Conservation (phyloP, 371 early-diverging fungal species). For the Chytridium lagenaria region DNA sequence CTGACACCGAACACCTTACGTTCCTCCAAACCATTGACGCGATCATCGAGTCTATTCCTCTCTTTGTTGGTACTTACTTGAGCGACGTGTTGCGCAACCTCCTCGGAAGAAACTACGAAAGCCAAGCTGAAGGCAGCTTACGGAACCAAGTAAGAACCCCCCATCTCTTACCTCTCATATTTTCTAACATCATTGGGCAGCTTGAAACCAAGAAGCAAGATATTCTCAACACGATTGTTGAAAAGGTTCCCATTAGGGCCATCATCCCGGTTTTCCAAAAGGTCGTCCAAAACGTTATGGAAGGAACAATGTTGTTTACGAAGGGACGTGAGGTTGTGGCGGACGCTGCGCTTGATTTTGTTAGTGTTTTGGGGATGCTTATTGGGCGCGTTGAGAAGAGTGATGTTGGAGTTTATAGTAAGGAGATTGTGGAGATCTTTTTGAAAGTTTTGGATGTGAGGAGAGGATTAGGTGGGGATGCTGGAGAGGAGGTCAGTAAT, state of each 20-base stretch:
- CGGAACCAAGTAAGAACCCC: neutral
- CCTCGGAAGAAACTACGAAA: constrained; percentile 19
- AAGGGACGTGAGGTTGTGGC: neutral
- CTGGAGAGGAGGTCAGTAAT: constrained; percentile 28
- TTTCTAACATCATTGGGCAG: neutral
- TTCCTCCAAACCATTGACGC: constrained; percentile 74
- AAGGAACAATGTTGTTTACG: neutral
- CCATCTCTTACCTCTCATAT: neutral
- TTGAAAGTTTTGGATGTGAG: constrained; percentile 72
- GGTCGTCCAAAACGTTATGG: constrained; percentile 5
- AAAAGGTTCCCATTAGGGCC: constrained; percentile 44
- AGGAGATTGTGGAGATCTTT: constrained; percentile 85
- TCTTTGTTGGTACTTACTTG: constrained; percentile 85
- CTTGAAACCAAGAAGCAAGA: constrained; percentile 36
- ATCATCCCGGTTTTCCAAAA: constrained; percentile 45
- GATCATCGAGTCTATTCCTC: constrained; percentile 74
- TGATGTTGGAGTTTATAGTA: constrained; percentile 72
- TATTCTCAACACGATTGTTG: constrained; percentile 33
- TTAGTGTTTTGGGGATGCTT: constrained; percentile 67
- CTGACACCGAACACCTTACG: constrained; percentile 45
- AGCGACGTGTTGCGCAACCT: constrained; percentile 59
- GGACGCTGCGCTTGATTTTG: constrained; percentile 24
- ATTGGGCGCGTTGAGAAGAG: constrained; percentile 69
- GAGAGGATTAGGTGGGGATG: constrained; percentile 19
- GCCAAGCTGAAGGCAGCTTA: neutral